Conservation (phyloP, 352 stramenopile species). For the Phytopythium kandeliae region DNA sequence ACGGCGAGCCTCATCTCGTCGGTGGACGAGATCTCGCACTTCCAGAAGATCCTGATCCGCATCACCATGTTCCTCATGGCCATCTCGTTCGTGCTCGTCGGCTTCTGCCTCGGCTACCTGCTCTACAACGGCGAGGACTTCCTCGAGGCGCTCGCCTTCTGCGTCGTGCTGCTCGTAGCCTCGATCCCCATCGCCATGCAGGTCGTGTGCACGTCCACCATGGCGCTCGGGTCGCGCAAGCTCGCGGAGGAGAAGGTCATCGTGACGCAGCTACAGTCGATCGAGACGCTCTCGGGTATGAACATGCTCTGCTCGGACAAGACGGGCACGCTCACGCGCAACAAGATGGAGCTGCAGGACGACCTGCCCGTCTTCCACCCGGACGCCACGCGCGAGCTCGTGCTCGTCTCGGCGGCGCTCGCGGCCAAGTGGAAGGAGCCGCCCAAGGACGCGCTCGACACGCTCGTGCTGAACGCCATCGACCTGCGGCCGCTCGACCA, state of each 20-base stretch:
- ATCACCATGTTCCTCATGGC: conserved; percentile 91
- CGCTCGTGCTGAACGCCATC: conserved; percentile 85
- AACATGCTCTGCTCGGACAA: conserved; percentile 96
- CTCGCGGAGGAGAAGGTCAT: conserved; percentile 91
- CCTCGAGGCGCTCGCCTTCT: conserved; percentile 80
- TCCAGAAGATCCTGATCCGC: conserved; percentile 90
- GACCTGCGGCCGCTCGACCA: conserved; percentile 78
- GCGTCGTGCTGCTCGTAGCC: conserved; percentile 88
- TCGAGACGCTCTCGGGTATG: conserved; percentile 92
- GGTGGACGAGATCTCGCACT: conserved; percentile 75
- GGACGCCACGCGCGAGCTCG: conserved; percentile 74
- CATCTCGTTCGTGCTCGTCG: conserved; percentile 83
- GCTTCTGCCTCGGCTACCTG: conserved; percentile 84
- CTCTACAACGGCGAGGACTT: conserved; percentile 77
- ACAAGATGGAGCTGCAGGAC: conserved; percentile 93
- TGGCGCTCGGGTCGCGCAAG: conserved; percentile 89
- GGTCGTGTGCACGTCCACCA: conserved; percentile 90
- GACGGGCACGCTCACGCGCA: conserved; percentile 93
- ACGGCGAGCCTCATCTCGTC: conserved; percentile 70
- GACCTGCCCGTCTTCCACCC: conserved; percentile 86
- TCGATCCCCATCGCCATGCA: conserved; percentile 94
- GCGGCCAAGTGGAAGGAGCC: conserved; percentile 93
- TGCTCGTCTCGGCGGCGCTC: conserved; percentile 89
- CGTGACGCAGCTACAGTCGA: conserved; percentile 86
- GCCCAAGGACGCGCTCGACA: conserved; percentile 92